Conservation (phyloP, 225 moss, liverwort and hornwort species). For the Ulota crispa region DNA sequence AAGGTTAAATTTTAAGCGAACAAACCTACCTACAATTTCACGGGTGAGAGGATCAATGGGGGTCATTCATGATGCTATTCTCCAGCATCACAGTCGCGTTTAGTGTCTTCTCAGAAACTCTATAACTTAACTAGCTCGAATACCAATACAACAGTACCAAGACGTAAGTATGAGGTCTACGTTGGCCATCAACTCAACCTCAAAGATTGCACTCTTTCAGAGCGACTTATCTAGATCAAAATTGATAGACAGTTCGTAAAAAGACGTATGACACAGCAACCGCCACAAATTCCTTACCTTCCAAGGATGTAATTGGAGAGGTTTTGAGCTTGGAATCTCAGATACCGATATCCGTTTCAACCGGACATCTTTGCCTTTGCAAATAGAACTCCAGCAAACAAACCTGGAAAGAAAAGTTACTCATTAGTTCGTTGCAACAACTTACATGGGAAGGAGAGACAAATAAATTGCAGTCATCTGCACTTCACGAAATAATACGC, state of each 20-base stretch:
- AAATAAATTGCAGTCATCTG: neutral
- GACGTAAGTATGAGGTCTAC: conserved; percentile 9
- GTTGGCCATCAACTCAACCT: conserved; percentile 8
- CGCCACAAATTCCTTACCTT: neutral
- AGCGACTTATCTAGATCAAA: conserved; percentile 32
- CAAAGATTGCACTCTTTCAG: conserved; percentile 13
- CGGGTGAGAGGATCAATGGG: conserved; percentile 11
- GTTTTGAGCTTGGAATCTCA: neutral
- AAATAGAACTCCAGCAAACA: conserved; percentile 94
- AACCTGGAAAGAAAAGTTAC: conserved; percentile 47
- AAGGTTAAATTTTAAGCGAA: neutral
- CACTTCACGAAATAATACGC: neutral
- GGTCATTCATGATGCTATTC: conserved; percentile 12
- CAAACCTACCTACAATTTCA: neutral
- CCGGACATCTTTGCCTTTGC: conserved; percentile 88
- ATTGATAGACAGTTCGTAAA: conserved; percentile 24
- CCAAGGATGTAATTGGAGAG: neutral
- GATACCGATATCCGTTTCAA: conserved; percentile 12
- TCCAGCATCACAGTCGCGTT: neutral
- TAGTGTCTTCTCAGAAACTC: conserved; percentile 7
- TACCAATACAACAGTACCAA: conserved; percentile 10
- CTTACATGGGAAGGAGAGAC: neutral
- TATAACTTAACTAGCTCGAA: conserved; percentile 16
- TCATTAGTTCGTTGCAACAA: conserved; percentile 5
- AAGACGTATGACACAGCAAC: neutral